phyloP scores from a whole-genome alignment of 1,284 basidiomycete species.

The Papiliotrema laurentii region DNA sequence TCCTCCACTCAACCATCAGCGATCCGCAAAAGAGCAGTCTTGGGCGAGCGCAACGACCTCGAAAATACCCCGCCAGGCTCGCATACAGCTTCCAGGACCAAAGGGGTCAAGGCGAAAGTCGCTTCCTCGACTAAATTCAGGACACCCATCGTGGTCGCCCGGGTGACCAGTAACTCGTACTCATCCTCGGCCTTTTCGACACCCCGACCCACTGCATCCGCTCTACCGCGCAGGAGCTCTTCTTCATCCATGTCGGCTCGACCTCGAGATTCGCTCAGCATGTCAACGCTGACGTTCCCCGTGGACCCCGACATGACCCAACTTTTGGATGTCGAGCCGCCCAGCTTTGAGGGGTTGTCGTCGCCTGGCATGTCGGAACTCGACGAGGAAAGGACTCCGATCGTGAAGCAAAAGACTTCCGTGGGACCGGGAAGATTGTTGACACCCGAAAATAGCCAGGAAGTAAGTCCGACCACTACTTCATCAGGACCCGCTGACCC shows the following conservation, averaged over 20 bases:
- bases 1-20: not conserved
- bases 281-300: not conserved
- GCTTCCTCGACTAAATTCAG: too few species aligned
- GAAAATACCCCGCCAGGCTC: too few species aligned
- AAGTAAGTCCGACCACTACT: slow-evolving; percentile 1
- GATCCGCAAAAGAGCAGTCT: not conserved
- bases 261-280: not conserved
- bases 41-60: not conserved
- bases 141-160: not conserved
- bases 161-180: not conserved
- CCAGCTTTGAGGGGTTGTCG: not conserved
- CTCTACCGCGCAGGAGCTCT: not conserved
- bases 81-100: too few species aligned
- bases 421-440: slow-evolving; percentile 5
- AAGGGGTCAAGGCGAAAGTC: not conserved
- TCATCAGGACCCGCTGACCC: too few species aligned
- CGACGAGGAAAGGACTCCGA: not conserved
- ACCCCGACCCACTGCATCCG: not conserved
- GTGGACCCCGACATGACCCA: not conserved
- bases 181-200: not conserved
- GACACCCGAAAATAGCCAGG: slow-evolving; percentile 5
- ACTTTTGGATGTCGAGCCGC: slow-evolving; percentile 1
- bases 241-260: not conserved
- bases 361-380: slow-evolving; percentile 1
- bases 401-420: not conserved